phyloP scores from a whole-genome alignment of 192 early-diverging fungal genomes.

The Coemansia aciculifera region DNA sequence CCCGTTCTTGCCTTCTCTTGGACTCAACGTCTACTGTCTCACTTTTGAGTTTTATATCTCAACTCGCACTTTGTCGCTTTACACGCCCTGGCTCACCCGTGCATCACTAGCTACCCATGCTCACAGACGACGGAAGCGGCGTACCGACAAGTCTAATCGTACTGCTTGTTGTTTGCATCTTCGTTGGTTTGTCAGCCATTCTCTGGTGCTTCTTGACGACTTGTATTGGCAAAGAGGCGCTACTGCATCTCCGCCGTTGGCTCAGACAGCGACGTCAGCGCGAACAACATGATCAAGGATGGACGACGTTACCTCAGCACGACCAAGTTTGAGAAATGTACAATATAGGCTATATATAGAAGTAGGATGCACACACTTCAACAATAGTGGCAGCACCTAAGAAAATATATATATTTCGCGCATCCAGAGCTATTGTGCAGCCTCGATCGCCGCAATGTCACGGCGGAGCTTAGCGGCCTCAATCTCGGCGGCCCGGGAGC shows the following conservation, averaged over 20 bases:
- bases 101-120: not conserved
- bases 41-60: not conserved
- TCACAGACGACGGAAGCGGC: not conserved
- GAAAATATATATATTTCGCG: not conserved
- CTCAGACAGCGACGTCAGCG: slow-evolving; percentile 27
- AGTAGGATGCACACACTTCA: not conserved
- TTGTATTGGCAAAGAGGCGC: slow-evolving; percentile 41
- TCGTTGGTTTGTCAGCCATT: slow-evolving; percentile 45
- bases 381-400: not conserved
- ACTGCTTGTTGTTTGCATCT: slow-evolving; percentile 37
- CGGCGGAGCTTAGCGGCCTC: slow-evolving; percentile 55
- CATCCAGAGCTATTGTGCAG: slow-evolving; percentile 13
- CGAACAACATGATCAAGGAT: slow-evolving; percentile 9
- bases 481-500: slow-evolving; percentile 45
- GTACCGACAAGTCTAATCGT: slow-evolving; percentile 39
- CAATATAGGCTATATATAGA: not conserved
- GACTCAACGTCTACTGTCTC: too few relatives aligned
- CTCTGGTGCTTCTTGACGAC: slow-evolving; percentile 57
- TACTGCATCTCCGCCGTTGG: slow-evolving; percentile 39
- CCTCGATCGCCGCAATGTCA: slow-evolving; percentile 51
- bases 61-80: not conserved
- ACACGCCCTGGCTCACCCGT: not conserved
- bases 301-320: slow-evolving; percentile 28
- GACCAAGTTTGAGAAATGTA: slow-evolving; percentile 10
- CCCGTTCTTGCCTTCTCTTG: not conserved